Evolutionary conservation across 202 grass and related monocot genomes (phyloP).

Genomic region (Schoenoplectus triqueter): DNA sequence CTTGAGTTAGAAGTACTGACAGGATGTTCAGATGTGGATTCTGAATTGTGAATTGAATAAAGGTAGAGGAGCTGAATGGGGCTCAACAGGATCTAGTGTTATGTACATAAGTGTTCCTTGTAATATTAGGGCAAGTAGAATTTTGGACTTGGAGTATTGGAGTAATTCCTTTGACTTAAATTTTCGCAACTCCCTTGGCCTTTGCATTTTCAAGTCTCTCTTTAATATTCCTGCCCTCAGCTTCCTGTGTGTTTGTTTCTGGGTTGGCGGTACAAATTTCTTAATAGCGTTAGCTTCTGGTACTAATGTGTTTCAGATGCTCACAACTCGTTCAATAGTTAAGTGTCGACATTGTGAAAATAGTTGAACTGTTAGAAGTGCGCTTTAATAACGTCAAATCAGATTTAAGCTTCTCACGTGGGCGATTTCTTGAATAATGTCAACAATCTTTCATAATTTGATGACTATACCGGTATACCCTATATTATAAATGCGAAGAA

Average conservation of each 20-base stretch:
- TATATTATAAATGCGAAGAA: no score
- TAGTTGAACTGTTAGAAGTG: neutral
- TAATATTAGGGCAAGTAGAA: constrained; percentile 18
- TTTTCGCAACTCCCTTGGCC: neutral
- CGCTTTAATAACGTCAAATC: no score
- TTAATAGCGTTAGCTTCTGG: neutral
- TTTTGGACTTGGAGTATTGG: neutral
- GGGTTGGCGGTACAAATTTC: neutral
- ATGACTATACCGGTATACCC: neutral
- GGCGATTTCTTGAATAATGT: neutral
- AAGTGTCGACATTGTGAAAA: neutral
- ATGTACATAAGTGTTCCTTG: constrained; percentile 32
- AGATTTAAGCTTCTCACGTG: neutral
- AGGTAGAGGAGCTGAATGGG: constrained; percentile 9
- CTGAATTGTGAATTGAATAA: constrained; percentile 24
- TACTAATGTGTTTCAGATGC: neutral
- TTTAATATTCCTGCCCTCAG: neutral
- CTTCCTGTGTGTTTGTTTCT: neutral
- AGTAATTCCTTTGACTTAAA: neutral
- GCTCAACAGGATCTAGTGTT: neutral
- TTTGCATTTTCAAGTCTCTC: neutral
- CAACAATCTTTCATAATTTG: neutral
- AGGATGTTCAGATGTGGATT: constrained; percentile 22
- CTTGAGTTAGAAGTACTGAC: constrained; percentile 14
- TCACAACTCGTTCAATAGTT: neutral